Evolutionary conservation across 495 filamentous ascomycete genomes (phyloP).

Genomic region (Xylaria telfairii): DNA sequence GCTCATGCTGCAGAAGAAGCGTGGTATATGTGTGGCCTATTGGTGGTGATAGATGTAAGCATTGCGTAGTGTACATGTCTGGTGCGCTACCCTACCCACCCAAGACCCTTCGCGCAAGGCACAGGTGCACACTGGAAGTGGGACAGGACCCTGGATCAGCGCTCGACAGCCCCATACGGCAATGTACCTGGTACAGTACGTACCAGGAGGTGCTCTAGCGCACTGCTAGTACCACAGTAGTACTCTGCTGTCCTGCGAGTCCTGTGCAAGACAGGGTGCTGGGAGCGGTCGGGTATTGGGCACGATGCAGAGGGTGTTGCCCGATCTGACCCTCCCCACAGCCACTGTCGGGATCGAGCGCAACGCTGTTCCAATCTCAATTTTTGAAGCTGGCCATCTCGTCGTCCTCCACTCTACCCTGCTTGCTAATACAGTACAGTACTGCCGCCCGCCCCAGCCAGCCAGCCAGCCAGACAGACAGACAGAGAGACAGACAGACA

Average conservation of each 20-base stretch:
- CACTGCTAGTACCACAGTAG: too few relatives aligned
- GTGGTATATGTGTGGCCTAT: neutral
- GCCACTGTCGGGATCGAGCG: constrained; percentile 24
- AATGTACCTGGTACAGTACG: neutral
- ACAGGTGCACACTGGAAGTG: constrained; percentile 13
- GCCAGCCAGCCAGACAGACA: neutral
- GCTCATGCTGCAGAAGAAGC: neutral
- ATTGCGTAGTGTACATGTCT: constrained; percentile 1
- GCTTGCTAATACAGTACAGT: too few relatives aligned
- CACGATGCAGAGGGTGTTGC: constrained; percentile 17
- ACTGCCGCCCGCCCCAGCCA: neutral
- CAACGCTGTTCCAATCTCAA: constrained; percentile 12
- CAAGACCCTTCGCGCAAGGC: constrained; percentile 24
- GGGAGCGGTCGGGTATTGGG: neutral
- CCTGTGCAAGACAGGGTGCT: too few relatives aligned
- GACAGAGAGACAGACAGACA: neutral
- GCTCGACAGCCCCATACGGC: neutral
- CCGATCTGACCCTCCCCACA: constrained; percentile 19
- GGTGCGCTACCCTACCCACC: neutral
- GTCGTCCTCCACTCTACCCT: neutral
- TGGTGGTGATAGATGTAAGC: neutral
- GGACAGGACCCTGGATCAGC: constrained; percentile 27
- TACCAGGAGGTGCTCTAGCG: neutral
- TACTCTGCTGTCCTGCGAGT: too few relatives aligned
- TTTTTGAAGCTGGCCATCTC: neutral